phyloP scores from a whole-genome alignment of 192 early-diverging fungal genomes.

The Podila epigama region DNA sequence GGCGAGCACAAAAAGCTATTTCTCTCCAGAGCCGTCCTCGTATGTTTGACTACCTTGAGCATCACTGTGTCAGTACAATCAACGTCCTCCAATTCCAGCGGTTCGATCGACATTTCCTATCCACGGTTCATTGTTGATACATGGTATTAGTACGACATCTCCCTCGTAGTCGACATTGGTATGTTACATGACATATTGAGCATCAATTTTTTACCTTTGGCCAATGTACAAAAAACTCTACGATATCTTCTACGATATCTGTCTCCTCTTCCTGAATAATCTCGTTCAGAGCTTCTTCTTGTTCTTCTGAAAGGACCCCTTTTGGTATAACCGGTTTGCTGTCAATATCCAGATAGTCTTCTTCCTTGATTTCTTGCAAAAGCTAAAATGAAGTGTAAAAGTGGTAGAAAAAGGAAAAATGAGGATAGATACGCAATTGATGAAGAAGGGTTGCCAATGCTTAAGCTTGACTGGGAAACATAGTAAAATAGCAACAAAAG shows the following conservation, averaged over 20 bases:
- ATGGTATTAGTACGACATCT: too few species aligned
- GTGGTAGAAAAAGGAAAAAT: background rate
- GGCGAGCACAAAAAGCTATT: constrained; percentile 13
- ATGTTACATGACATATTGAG: background rate
- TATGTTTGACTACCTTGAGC: constrained; percentile 13
- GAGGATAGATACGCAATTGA: too few species aligned
- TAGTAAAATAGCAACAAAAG: background rate
- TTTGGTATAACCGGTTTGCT: constrained; percentile 9
- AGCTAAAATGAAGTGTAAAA: background rate
- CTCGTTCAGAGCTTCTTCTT: constrained; percentile 20
- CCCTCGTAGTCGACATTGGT: too few species aligned
- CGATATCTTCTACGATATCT: constrained; percentile 21
- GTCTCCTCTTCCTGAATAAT: constrained; percentile 19
- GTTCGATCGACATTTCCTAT: background rate
- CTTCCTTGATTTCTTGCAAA: constrained; percentile 19
- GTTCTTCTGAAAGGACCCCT: constrained; percentile 30
- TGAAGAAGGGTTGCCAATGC: too few species aligned
- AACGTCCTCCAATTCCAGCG: background rate
- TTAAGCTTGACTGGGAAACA: too few species aligned
- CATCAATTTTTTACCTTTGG: constrained; percentile 12
- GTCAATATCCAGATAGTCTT: background rate
- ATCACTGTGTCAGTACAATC: constrained; percentile 14
- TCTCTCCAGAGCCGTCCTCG: constrained; percentile 11
- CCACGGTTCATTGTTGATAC: too few species aligned
- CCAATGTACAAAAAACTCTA: constrained; percentile 41